Evolutionary conservation across 2,329 filamentous ascomycete species (phyloP), one percentile per base, ranked within the genome.

Genomic region (Falciphora oryzae): DNA sequence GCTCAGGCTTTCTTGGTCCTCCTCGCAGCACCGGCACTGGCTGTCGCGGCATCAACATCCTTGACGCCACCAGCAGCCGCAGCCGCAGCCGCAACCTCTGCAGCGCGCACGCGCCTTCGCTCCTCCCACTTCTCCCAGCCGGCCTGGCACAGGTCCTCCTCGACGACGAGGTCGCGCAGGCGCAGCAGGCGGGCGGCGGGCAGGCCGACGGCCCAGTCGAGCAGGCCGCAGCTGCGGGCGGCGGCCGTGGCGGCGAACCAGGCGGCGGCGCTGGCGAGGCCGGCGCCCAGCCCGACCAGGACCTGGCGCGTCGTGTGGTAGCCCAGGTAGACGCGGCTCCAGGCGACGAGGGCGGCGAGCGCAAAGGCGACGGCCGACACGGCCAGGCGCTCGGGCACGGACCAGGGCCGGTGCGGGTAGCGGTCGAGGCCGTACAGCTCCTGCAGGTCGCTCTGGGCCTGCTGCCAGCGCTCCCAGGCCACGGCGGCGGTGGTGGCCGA

Each of bases 241-340:
- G 85, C 75, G n/a, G 81, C 81, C 3, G 91, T 96, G 62, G 88
- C 79, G 1, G 79, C 74, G 72, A 96, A 99, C 95, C 95, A 99
- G 1, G 79, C 82, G 2, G 91, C 71, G 0, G 91, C 93, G 70
- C 89, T 92, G 1, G 85, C 72, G 1, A 84, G 79, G 0, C 95
- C 95, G 0, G 91, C 91, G 13, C 77, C 78, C 69, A 83, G 86
- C 2, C 95, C 95, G 1, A 89, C 91, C n/a, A 92, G 71, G 13
- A 99, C 95, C 79, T 99, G 95, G 72, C 83, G 88, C 53, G 86
- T 82, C 0, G 94, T 97, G 77, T 99, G 95, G 74, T 99, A 99
- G 75, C 89, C 92, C 67, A 99, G 80, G 74, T 99, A 99, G 59
- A 96, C 85, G 64, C 95, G 84, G 72, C 93, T 97, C 76, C 85